Base-by-base conservation (phyloP, 2,329 filamentous ascomycete genomes). In the Cercospora berteroae region DNA sequence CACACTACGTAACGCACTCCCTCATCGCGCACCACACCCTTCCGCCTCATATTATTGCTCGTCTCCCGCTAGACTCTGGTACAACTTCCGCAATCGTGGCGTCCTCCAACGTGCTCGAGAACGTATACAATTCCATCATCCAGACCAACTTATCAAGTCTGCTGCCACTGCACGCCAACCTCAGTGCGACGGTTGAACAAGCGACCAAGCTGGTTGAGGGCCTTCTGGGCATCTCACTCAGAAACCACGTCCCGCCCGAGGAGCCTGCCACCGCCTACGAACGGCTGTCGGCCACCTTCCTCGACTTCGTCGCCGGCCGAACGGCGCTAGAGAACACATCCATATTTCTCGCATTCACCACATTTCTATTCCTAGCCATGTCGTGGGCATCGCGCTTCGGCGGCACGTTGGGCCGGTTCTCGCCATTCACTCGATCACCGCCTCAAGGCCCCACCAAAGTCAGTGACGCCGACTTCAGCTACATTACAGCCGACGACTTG, bases 401-500 rank as follows among this genome's bases (percentile, higher is more conserved):
- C 77, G 61, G 61, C 52, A 72, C 80, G 73, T 77, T 80, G 52
- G 81, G 82, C 39, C 80, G 81, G 69, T 83, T 83, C 75, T 83
- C 81, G 25, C 83, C 83, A 16, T 84, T 84, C 72, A 80, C 81
- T 13, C 81, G 83, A 57, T 78, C 78, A 20, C 74, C 78, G 67
- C 68, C 78, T 70, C 68, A 78, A 73, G 75, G 74, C 62, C 73
- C 76, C 16, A 77, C 88, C 33, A 84, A 88, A 71, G 88, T 94
- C 67, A 90, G 87, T 73, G 90, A 93, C 72, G 87, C 89, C 36
- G 91, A 94, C 80, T 94, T 89, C 78, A 90, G 88, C 77, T 94
- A 94, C 81, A 93, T 94, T 76, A 93, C 90, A n/a, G 88, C 89
- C 29, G 87, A 91, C 74, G 90, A 94, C 74, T 79, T 93, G 76